Percentiles rank a stretch among this genome's conserved stretches.
phyloP scores from a whole-genome alignment of 495 filamentous ascomycete species.

The Neurospora sp. region DNA sequence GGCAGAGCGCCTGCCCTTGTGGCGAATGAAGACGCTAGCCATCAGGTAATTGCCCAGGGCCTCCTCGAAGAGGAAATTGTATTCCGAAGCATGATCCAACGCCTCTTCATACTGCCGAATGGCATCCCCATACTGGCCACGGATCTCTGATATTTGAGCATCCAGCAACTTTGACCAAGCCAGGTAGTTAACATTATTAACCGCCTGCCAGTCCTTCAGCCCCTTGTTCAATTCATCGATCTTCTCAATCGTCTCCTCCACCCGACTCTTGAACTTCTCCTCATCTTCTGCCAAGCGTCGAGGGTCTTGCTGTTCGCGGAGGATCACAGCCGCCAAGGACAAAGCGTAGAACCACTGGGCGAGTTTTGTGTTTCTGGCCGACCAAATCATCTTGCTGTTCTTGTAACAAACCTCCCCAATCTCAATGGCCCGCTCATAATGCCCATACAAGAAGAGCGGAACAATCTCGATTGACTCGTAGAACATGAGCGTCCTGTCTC shows the following conservation, averaged over 20 bases:
- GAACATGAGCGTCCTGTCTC: conserved; percentile 49
- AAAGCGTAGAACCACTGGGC: conserved; percentile 60
- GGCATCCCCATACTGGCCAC: conserved; percentile 48
- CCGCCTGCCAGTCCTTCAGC: conserved; percentile 56
- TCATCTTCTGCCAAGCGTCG: conserved; percentile 29
- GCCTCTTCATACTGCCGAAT: conserved; percentile 63
- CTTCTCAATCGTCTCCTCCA: conserved; percentile 44
- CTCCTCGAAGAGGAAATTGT: conserved; percentile 71
- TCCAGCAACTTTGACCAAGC: conserved; percentile 67
- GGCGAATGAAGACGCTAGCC: conserved; percentile 64
- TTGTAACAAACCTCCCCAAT: conserved; percentile 53
- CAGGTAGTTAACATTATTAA: conserved; percentile 71
- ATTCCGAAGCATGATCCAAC: conserved; percentile 68
- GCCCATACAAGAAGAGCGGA: conserved; percentile 65
- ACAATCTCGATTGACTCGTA: conserved; percentile 68
- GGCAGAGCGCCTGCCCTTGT: conserved; percentile 62
- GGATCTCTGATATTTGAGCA: conserved; percentile 60
- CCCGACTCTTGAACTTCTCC: conserved; percentile 39
- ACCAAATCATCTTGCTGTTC: conserved; percentile 57
- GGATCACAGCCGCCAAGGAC: conserved; percentile 53
- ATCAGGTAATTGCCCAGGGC: conserved; percentile 69
- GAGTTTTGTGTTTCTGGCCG: conserved; percentile 54
- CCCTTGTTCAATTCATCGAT: conserved; percentile 46
- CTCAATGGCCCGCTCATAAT: conserved; percentile 57
- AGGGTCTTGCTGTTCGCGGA: conserved; percentile 46